Conservation (phyloP, 768 basidiomycete genomes). For the Nidularia pulvinata region DNA sequence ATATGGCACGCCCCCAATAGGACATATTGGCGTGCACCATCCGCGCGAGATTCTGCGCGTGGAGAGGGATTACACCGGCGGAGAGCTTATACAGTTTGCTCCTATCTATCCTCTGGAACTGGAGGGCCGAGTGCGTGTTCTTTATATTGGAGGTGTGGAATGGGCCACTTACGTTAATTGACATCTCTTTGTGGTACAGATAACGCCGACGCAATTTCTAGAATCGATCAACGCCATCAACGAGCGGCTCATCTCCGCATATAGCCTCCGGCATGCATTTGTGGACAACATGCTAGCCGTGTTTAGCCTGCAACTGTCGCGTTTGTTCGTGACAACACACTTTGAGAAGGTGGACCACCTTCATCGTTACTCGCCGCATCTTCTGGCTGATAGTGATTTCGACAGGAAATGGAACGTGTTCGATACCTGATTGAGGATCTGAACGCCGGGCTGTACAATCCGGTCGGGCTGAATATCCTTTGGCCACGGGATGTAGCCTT, state of each 20-base stretch:
- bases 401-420: constrained; percentile 80
- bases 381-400: background rate
- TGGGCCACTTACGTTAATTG: background rate
- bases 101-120: constrained; percentile 90
- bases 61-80: constrained; percentile 90
- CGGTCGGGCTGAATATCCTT: constrained; percentile 82
- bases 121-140: constrained; percentile 78
- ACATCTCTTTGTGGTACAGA: constrained; percentile 38
- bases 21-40: constrained; percentile 86
- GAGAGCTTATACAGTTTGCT: constrained; percentile 90
- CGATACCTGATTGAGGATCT: constrained; percentile 59
- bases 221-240: constrained; percentile 93
- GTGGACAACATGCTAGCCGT: constrained; percentile 81
- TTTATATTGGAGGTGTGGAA: too few species aligned
- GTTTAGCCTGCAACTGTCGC: constrained; percentile 78
- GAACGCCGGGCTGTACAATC: constrained; percentile 80
- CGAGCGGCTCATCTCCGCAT: constrained; percentile 82
- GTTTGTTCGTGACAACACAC: constrained; percentile 67
- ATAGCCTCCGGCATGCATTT: constrained; percentile 71
- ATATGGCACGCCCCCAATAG: constrained; percentile 79
- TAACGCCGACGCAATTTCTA: constrained; percentile 89
- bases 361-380: background rate
- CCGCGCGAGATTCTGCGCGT: constrained; percentile 92
- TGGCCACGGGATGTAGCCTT: constrained; percentile 88
- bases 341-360: constrained; percentile 93